These are phyloP conservation scores for Martiniozyma abietophila DNA, from an alignment of 805 yeast genomes.

Conservation along the genomic window DNA sequence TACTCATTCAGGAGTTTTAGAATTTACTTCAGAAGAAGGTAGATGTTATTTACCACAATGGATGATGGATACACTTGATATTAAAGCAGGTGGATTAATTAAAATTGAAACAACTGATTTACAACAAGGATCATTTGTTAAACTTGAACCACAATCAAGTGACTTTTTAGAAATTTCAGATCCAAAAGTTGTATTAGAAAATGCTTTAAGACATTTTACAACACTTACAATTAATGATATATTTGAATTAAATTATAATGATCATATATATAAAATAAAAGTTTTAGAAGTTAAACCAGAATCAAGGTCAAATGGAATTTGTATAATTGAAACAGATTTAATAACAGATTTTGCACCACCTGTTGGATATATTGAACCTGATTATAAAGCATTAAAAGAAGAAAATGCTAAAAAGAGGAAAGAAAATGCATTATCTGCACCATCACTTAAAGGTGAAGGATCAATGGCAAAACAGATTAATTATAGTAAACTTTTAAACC, in stretches of 20 bases:
- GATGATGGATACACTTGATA: constrained; percentile 77
- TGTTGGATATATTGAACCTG: constrained; percentile 95
- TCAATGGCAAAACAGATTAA: constrained; percentile 71
- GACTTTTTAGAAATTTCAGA: constrained; percentile 90
- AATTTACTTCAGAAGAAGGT: constrained; percentile 96
- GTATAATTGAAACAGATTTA: constrained; percentile 94
- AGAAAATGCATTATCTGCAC: constrained; percentile 29
- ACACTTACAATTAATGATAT: constrained; percentile 79
- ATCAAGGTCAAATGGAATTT: constrained; percentile 53
- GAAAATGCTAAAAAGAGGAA: constrained; percentile 31
- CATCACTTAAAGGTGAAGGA: constrained; percentile 34
- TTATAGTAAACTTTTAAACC: constrained; percentile 49
- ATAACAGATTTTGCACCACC: constrained; percentile 99
- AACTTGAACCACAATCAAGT: constrained; percentile 89
- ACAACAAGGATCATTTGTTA: constrained; percentile 81
- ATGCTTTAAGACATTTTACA: constrained; percentile 81
- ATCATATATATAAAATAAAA: constrained; percentile 65
- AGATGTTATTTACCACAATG: constrained; percentile 90
- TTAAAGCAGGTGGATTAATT: constrained; percentile 74
- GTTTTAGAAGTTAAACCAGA: constrained; percentile 86
- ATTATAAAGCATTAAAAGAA: constrained; percentile 35
- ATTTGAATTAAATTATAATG: constrained; percentile 78
- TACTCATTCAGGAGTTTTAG: constrained; percentile 92
- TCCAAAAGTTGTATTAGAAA: constrained; percentile 94
- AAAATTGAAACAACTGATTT: constrained; percentile 69